Evolutionary conservation across 345 rosid genomes (phyloP).

Genomic region (Populus nigra): DNA sequence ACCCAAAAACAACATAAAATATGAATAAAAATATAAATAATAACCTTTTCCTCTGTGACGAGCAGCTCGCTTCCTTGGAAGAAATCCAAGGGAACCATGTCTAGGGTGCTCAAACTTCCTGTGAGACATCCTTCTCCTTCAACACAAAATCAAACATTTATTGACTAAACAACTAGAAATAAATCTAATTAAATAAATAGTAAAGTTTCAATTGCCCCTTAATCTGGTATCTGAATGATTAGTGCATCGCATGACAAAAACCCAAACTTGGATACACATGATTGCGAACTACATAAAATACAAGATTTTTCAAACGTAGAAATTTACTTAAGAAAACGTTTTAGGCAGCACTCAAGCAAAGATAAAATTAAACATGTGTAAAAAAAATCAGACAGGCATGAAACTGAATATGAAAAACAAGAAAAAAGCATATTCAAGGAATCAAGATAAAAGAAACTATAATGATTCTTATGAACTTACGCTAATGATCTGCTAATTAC

Average conservation of each 20-base stretch:
- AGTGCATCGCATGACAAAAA: background rate
- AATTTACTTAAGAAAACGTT: background rate
- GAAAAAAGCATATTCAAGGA: background rate
- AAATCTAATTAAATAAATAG: background rate
- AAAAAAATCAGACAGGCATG: background rate
- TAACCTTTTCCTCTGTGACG: slow-evolving; percentile 88
- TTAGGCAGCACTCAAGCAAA: background rate
- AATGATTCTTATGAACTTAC: background rate
- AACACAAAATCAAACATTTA: background rate
- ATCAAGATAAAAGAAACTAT: background rate
- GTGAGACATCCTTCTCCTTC: slow-evolving; percentile 66
- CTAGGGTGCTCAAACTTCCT: slow-evolving; percentile 96
- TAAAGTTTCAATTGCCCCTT: background rate
- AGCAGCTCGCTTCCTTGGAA: slow-evolving; percentile 81
- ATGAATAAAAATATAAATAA: background rate
- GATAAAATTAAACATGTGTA: background rate
- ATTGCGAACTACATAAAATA: background rate
- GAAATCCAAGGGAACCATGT: slow-evolving; percentile 89
- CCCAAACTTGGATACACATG: background rate
- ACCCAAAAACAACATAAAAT: background rate
- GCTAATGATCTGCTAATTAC: background rate
- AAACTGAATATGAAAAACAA: background rate
- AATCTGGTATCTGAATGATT: background rate
- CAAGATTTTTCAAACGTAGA: background rate
- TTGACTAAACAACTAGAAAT: background rate